Conservation (phyloP, 106 monocot genomes). For the Dactylorhiza incarnata region DNA sequence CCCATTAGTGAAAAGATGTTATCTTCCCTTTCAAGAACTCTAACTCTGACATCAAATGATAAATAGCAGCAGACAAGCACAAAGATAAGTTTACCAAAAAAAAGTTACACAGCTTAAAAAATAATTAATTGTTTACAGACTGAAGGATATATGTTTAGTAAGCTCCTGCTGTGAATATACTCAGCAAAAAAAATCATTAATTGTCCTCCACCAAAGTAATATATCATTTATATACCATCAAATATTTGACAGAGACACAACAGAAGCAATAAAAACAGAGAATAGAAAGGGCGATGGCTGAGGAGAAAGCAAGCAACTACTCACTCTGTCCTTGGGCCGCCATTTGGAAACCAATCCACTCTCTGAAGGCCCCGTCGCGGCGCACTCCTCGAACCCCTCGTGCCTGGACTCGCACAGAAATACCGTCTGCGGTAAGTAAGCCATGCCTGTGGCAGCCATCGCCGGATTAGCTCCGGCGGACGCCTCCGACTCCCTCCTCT, state of each 20-base stretch:
- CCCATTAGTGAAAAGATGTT: not conserved
- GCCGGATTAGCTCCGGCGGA: slow-evolving; percentile 4
- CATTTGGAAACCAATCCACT: slow-evolving; percentile 42
- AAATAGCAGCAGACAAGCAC: not conserved
- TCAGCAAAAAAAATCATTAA: not conserved
- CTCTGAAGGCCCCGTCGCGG: slow-evolving; percentile 31
- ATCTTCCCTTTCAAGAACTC: not conserved
- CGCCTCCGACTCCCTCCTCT: slow-evolving; percentile 24
- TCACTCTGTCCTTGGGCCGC: slow-evolving; percentile 55
- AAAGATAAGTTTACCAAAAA: not conserved
- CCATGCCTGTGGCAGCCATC: slow-evolving; percentile 19
- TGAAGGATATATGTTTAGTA: not conserved
- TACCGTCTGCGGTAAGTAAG: slow-evolving; percentile 51
- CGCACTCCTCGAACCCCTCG: slow-evolving; percentile 34
- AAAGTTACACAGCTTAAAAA: not conserved
- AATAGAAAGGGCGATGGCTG: not conserved
- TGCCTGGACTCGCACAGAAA: slow-evolving; percentile 49
- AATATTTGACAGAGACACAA: not conserved
- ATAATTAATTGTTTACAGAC: not conserved
- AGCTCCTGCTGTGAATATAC: not conserved
- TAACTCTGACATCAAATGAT: not conserved
- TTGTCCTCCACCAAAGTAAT: not conserved
- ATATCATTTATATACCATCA: not conserved
- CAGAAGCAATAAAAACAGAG: not conserved
- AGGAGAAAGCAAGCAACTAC: not conserved